Conservation (phyloP, 139 green algal genomes). For the Tetradesmus obliquus region DNA sequence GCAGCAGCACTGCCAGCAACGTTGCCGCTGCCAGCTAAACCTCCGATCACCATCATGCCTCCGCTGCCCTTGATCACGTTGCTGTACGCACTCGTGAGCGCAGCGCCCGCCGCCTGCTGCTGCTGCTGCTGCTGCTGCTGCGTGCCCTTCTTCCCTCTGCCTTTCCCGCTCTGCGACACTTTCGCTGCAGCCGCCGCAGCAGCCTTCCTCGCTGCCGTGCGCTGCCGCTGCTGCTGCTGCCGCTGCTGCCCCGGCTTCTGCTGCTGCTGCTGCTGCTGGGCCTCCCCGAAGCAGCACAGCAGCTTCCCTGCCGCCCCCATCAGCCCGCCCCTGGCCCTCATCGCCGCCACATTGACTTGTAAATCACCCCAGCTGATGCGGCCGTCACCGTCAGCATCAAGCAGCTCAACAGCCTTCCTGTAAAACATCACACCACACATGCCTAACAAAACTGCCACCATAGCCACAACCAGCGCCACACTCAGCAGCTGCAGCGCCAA, state of each 20-base stretch:
- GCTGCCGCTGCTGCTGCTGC: neutral
- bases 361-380: neutral
- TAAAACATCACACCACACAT: neutral
- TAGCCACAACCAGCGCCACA: neutral
- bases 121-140: neutral
- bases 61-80: neutral
- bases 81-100: neutral
- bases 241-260: neutral
- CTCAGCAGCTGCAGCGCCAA: conserved; percentile 31
- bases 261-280: neutral
- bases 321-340: neutral
- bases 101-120: neutral
- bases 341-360: neutral
- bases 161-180: too few relatives aligned
- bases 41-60: neutral
- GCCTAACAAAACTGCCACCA: neutral
- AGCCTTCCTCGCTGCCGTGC: neutral
- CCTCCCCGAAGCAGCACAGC: neutral
- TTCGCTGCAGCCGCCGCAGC: too few relatives aligned
- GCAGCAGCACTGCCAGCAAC: too few relatives aligned
- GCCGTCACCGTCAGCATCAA: conserved; percentile 15
- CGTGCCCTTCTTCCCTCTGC: neutral
- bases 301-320: neutral
- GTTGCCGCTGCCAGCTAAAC: too few relatives aligned
- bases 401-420: neutral